Evolutionary conservation across 2,329 filamentous ascomycete species (phyloP).

Genomic region (Coniosporium uncinatum): DNA sequence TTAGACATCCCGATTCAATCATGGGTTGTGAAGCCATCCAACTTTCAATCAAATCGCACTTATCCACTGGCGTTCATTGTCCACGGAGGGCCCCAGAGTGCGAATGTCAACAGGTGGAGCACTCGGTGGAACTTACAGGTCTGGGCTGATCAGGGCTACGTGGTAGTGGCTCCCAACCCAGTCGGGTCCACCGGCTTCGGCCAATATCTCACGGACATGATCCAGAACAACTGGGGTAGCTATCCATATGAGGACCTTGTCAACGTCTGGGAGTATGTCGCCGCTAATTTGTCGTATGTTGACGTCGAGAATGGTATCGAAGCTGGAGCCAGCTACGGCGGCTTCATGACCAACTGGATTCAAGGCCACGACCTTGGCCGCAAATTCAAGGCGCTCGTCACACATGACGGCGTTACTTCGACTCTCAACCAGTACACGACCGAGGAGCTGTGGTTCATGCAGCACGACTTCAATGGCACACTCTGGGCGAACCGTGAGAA

Average conservation of each 20-base stretch:
- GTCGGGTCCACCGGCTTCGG: slow-evolving; percentile 83
- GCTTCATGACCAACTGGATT: slow-evolving; percentile 66
- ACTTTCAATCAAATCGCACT: slow-evolving; percentile 64
- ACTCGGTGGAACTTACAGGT: slow-evolving; percentile 83
- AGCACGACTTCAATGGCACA: slow-evolving; percentile 32
- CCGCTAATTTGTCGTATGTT: slow-evolving; percentile 58
- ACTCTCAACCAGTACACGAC: slow-evolving; percentile 26
- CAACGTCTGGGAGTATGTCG: slow-evolving; percentile 70
- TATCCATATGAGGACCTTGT: slow-evolving; percentile 80
- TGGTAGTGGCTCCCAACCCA: slow-evolving; percentile 77
- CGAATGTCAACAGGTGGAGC: slow-evolving; percentile 72
- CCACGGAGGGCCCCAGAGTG: slow-evolving; percentile 77
- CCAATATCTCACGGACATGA: slow-evolving; percentile 70
- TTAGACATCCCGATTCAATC: slow-evolving; percentile 57
- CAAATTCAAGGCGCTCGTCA: slow-evolving; percentile 83
- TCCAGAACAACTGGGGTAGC: slow-evolving; percentile 78
- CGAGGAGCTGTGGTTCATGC: slow-evolving; percentile 46
- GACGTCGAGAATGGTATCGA: slow-evolving; percentile 67
- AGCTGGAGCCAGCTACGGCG: slow-evolving; percentile 53
- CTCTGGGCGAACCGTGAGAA: slow-evolving; percentile 31
- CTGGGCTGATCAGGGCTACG: slow-evolving; percentile 83
- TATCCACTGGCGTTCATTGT: slow-evolving; percentile 78
- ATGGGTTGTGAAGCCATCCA: slow-evolving; percentile 55
- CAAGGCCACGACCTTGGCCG: slow-evolving; percentile 80
- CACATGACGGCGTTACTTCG: slow-evolving; percentile 82